These are phyloP conservation scores for Lodderomyces theae DNA, from an alignment of 1,139 yeast genomes.

Conservation along the genomic window DNA sequence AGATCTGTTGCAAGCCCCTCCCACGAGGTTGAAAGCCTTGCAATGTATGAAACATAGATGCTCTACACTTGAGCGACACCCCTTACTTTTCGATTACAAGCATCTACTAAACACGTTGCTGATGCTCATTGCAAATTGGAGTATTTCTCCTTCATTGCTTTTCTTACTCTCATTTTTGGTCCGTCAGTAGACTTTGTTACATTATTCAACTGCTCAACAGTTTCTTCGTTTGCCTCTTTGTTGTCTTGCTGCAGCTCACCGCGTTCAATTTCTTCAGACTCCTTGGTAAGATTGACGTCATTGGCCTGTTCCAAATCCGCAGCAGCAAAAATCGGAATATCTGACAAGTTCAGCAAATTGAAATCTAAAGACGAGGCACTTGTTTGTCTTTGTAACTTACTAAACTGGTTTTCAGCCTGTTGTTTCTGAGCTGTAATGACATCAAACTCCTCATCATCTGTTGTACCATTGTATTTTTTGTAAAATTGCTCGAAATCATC, in stretches of 20 bases:
- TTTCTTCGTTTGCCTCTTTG: background rate
- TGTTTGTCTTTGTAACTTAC: slow-evolving; percentile 10
- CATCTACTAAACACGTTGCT: background rate
- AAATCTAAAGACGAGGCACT: slow-evolving; percentile 14
- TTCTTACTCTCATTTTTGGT: slow-evolving; percentile 8
- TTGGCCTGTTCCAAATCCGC: slow-evolving; percentile 16
- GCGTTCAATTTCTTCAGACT: slow-evolving; percentile 10
- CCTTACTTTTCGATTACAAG: too few relatives aligned
- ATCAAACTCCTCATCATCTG: slow-evolving; percentile 9
- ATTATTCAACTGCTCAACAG: slow-evolving; percentile 6
- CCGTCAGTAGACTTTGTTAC: slow-evolving; percentile 6
- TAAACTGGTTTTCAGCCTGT: slow-evolving; percentile 1
- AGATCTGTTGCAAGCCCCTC: background rate
- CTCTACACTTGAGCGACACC: too few relatives aligned
- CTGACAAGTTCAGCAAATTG: slow-evolving; percentile 23
- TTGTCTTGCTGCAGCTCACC: slow-evolving; percentile 5
- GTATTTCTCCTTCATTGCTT: slow-evolving; percentile 12
- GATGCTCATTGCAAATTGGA: background rate
- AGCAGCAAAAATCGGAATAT: slow-evolving; percentile 35
- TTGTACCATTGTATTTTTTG: slow-evolving; percentile 23
- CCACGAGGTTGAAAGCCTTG: slow-evolving; percentile 2
- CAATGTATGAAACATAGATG: background rate
- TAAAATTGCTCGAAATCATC: slow-evolving; percentile 54
- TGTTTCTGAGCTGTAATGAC: background rate
- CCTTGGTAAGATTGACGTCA: slow-evolving; percentile 9